These are phyloP conservation scores for Mortierella antarctica DNA, from an alignment of 192 early-diverging fungal species.

Conservation along the genomic window DNA sequence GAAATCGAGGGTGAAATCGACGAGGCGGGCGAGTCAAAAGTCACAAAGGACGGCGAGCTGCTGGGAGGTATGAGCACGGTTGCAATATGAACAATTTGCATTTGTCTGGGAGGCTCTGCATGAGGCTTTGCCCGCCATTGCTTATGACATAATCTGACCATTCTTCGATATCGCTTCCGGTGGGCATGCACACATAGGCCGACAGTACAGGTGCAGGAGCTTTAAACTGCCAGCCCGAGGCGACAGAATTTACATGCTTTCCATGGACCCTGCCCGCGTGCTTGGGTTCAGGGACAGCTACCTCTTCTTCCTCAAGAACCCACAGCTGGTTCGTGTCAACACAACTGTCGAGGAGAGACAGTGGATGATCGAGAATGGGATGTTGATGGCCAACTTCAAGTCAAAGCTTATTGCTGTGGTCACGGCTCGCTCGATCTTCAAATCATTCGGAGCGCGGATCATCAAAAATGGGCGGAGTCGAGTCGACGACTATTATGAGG, in stretches of 20 bases:
- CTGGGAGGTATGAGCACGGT: constrained; percentile 63
- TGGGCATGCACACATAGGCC: constrained; percentile 55
- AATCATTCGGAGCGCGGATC: constrained; percentile 73
- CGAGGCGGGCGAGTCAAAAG: constrained; percentile 76
- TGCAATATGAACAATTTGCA: background rate
- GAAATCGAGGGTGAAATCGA: constrained; percentile 57
- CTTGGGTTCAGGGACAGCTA: constrained; percentile 93
- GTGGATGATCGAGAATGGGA: constrained; percentile 64
- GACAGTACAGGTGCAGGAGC: constrained; percentile 80
- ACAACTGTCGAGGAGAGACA: constrained; percentile 84
- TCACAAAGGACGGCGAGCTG: constrained; percentile 78
- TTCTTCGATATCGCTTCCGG: background rate
- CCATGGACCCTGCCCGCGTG: constrained; percentile 88
- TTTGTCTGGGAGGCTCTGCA: background rate
- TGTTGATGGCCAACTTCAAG: constrained; percentile 75
- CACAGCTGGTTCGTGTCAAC: constrained; percentile 77
- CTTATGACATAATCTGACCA: background rate
- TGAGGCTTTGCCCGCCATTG: background rate
- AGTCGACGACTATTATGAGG: constrained; percentile 80
- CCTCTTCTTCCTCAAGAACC: constrained; percentile 91
- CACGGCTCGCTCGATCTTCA: constrained; percentile 79
- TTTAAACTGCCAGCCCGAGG: constrained; percentile 85
- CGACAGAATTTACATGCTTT: constrained; percentile 81
- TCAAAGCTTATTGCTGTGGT: constrained; percentile 76
- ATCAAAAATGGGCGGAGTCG: constrained; percentile 70